These are phyloP conservation scores for Zelonia costaricensis DNA, from an alignment of 208 protist genomes.

Conservation along the genomic window DNA sequence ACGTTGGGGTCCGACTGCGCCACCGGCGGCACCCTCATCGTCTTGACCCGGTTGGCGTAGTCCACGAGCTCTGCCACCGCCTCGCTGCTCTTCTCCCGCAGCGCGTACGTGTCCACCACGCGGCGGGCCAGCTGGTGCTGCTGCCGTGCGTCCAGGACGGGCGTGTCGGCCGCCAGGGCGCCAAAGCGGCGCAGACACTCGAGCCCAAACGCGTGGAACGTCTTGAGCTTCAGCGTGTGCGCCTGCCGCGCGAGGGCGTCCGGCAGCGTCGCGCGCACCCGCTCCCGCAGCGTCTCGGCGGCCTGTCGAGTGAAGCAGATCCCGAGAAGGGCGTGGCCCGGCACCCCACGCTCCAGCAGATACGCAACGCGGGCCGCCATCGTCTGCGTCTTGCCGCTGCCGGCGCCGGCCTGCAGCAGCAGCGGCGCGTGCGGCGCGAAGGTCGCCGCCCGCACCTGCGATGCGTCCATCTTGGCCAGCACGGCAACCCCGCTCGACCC, in stretches of 20 bases:
- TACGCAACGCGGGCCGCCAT: slow-evolving; percentile 79
- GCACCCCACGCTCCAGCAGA: slow-evolving; percentile 55
- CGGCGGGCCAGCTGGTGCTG: slow-evolving; percentile 54
- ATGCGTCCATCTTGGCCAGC: slow-evolving; percentile 42
- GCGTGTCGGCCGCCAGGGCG: slow-evolving; percentile 37
- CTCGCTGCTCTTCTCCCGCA: slow-evolving; percentile 50
- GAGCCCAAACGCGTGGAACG: slow-evolving; percentile 83
- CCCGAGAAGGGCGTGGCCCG: slow-evolving; percentile 62
- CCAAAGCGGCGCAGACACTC: slow-evolving; percentile 79
- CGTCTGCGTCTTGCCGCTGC: slow-evolving; percentile 90
- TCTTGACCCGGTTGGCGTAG: slow-evolving; percentile 70
- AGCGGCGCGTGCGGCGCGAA: slow-evolving; percentile 43
- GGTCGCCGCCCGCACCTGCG: slow-evolving; percentile 51
- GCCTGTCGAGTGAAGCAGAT: slow-evolving; percentile 88
- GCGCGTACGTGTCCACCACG: slow-evolving; percentile 63
- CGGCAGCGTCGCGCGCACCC: slow-evolving; percentile 53
- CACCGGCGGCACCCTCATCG: slow-evolving; percentile 44
- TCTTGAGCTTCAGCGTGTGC: slow-evolving; percentile 70
- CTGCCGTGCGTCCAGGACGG: slow-evolving; percentile 58
- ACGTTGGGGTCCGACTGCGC: slow-evolving; percentile 48
- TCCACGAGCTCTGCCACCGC: slow-evolving; percentile 60
- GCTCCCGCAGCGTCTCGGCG: slow-evolving; percentile 70
- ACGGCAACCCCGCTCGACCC: background rate
- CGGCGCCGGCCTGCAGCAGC: slow-evolving; percentile 77
- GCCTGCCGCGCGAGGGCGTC: slow-evolving; percentile 14